Evolutionary conservation across 78 protist species (phyloP).

Genomic region (Dictyostelium citrinum): DNA sequence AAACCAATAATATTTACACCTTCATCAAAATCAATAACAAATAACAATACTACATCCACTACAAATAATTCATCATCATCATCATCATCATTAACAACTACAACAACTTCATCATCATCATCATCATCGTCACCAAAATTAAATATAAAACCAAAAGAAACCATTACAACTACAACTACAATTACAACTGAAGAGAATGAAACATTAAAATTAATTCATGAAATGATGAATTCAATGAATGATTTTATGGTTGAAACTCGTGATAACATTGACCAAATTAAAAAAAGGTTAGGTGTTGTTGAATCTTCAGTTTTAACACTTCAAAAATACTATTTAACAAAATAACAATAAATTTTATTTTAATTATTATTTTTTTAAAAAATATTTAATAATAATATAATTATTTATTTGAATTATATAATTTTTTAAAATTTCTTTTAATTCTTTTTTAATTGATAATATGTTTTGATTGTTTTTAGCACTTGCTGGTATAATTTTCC

Average conservation of each 20-base stretch:
- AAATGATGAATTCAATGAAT: background rate
- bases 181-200: conserved; percentile 7
- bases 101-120: background rate
- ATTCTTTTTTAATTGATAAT: background rate
- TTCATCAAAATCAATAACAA: background rate
- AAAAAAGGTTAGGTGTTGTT: background rate
- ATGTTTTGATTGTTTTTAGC: conserved; percentile 3
- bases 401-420: background rate
- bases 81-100: background rate
- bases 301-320: conserved; percentile 11
- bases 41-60: background rate
- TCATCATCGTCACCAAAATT: background rate
- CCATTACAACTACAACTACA: background rate
- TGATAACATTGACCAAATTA: background rate
- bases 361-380: background rate
- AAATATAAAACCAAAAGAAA: conserved; percentile 12
- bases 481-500: conserved; percentile 5
- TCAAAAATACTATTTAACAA: conserved; percentile 4
- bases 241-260: conserved; percentile 22
- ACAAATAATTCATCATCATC: background rate
- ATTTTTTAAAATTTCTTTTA: background rate
- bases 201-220: background rate
- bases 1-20: background rate
- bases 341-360: background rate
- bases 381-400: background rate